Evolutionary conservation across 2,329 filamentous ascomycete genomes (phyloP).

Genomic region (Didymella pomorum): DNA sequence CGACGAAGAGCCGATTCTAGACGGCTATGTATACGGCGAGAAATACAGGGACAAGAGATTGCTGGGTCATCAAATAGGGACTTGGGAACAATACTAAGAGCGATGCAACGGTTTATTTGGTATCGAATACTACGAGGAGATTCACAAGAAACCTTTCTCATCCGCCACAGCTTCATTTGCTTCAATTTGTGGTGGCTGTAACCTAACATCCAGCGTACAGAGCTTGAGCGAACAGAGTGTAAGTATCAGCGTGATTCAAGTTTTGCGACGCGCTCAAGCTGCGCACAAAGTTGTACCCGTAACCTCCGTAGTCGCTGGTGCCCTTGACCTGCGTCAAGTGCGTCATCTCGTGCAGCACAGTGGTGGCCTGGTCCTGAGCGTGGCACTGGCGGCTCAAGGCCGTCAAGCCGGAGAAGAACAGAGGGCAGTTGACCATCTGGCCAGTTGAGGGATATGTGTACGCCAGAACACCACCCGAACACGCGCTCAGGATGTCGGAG

Average conservation of each 20-base stretch:
- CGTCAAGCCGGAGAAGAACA: slow-evolving; percentile 63
- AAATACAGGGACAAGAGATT: slow-evolving; percentile 48
- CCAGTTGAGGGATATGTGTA: slow-evolving; percentile 64
- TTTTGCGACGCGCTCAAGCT: slow-evolving; percentile 59
- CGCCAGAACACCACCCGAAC: slow-evolving; percentile 61
- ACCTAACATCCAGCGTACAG: slow-evolving; percentile 12
- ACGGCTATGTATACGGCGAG: slow-evolving; percentile 69
- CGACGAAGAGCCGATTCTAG: slow-evolving; percentile 76
- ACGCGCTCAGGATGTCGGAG: slow-evolving; percentile 62
- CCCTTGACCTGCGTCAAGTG: slow-evolving; percentile 65
- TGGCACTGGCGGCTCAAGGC: slow-evolving; percentile 63
- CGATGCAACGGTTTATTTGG: neutral
- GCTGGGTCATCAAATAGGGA: slow-evolving; percentile 40
- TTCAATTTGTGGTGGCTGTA: too few species aligned
- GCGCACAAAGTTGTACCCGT: slow-evolving; percentile 61
- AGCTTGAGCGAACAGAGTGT: slow-evolving; percentile 46
- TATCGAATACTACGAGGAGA: neutral
- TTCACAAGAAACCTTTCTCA: neutral
- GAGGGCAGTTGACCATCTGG: slow-evolving; percentile 66
- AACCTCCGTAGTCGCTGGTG: slow-evolving; percentile 63
- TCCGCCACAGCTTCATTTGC: too few species aligned
- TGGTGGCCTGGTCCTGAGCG: slow-evolving; percentile 69
- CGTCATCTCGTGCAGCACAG: slow-evolving; percentile 69
- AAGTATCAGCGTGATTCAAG: slow-evolving; percentile 70
- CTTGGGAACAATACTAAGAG: slow-evolving; percentile 33